These are phyloP conservation scores for Claviceps pusilla DNA, from an alignment of 2,329 filamentous ascomycete species.

Conservation along the genomic window DNA sequence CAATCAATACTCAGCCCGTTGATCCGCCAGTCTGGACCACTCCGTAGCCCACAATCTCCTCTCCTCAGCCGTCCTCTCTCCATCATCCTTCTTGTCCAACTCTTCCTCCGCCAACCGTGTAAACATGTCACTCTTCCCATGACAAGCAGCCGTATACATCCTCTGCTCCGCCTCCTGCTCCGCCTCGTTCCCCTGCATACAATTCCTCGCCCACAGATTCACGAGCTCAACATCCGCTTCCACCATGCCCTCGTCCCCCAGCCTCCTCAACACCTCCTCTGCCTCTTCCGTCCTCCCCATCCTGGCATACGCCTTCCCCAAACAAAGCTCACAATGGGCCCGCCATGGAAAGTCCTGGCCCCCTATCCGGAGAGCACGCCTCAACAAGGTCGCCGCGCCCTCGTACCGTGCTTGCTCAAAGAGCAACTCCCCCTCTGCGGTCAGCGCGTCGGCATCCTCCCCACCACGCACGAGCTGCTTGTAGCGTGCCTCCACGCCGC, in stretches of 20 bases:
- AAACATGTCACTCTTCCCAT: slow-evolving; percentile 14
- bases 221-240: slow-evolving; percentile 16
- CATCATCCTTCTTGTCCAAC: slow-evolving; percentile 8
- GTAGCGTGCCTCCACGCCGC: slow-evolving; percentile 15
- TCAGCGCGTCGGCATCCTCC: slow-evolving; percentile 21
- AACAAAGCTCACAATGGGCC: slow-evolving; percentile 11
- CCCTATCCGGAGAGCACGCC: slow-evolving; percentile 12
- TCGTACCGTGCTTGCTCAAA: slow-evolving; percentile 11
- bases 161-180: slow-evolving; percentile 8
- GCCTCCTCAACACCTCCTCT: slow-evolving; percentile 9
- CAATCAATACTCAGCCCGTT: slow-evolving; percentile 9
- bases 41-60: slow-evolving; percentile 18
- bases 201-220: slow-evolving; percentile 11
- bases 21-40: slow-evolving; percentile 19
- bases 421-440: slow-evolving; percentile 18
- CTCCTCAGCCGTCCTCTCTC: slow-evolving; percentile 8
- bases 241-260: slow-evolving; percentile 10
- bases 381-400: slow-evolving; percentile 10
- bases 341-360: slow-evolving; percentile 14
- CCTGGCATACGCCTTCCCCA: slow-evolving; percentile 13
- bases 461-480: slow-evolving; percentile 15
- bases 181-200: slow-evolving; percentile 8
- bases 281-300: slow-evolving; percentile 13
- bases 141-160: slow-evolving; percentile 14
- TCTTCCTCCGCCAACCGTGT: slow-evolving; percentile 16